Conservation (phyloP, 176 grass and related monocot genomes). For the Oryza longistaminata region DNA sequence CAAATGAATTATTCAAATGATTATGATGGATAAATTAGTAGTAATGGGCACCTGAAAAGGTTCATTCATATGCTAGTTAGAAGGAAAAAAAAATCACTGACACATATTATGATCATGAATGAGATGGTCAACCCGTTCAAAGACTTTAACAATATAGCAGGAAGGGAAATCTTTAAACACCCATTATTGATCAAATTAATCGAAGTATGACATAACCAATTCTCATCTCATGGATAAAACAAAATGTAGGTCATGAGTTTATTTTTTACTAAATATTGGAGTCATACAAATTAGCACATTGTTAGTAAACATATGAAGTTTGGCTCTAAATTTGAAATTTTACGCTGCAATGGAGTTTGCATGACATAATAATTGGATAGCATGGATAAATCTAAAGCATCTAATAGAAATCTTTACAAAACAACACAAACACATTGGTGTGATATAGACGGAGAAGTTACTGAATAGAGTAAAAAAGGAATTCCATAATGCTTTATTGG, state of each 20-base stretch:
- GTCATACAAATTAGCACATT: background rate
- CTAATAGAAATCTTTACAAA: background rate
- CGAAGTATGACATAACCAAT: background rate
- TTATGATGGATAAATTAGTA: conserved; percentile 16
- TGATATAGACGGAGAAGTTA: background rate
- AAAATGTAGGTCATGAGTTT: background rate
- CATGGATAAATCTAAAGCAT: background rate
- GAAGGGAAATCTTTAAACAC: background rate
- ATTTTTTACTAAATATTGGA: background rate
- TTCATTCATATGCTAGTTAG: background rate
- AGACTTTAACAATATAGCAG: background rate
- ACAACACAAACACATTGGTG: background rate
- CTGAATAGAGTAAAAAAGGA: background rate
- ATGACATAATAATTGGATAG: background rate
- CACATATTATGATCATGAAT: conserved; percentile 1
- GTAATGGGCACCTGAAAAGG: conserved; percentile 17
- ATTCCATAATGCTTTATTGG: background rate
- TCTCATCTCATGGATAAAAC: background rate
- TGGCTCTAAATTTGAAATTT: background rate
- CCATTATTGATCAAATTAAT: background rate
- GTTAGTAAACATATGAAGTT: background rate
- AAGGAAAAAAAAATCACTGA: conserved; percentile 1
- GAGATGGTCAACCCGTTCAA: background rate
- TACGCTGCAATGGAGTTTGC: background rate
- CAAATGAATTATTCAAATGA: background rate